Base-by-base conservation (phyloP, 164 flowering plant species). In the Nelumbo lutea region DNA sequence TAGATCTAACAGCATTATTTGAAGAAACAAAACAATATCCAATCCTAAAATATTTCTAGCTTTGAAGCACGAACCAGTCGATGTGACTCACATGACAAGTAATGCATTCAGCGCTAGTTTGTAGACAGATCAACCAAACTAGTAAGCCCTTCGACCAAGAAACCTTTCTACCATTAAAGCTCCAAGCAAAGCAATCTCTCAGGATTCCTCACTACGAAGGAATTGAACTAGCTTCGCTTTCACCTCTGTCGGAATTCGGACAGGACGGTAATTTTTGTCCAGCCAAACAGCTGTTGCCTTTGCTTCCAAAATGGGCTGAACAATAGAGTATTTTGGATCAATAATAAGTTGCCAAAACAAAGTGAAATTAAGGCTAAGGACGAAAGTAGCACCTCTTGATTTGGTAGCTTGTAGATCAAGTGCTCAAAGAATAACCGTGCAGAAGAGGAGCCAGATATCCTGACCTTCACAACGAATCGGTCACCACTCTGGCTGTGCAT, bases 401-500 rank as follows among this genome's bases (percentile, higher is more conserved):
- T 85, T 60, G 98, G 97, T 60, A 86, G 81, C 84, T 85, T 94
- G 82, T 70, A 78, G 75, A 94, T 91, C 74, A 81, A 72, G 70
- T 94, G 95, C 7, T 94, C 96, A 68, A 94, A 80, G 81, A 75
- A 83, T 11, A 94, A 42, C 64, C 98, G 90, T 58, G 82, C 96
- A 68, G 88, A 91, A 13, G 97, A 90, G 59, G 86, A 80, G 60
- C 83, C 94, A 38, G 86, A 82, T 53, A 92, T 50, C 80, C 96
- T 85, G 69, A 90, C 97, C 75, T 81, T 88, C 72, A 95, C 89
- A 9, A 92, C 85, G 77, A 95, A 90, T 76, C 76, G 81, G 70
- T 92, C 98, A 64, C 96, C 88, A 77, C 93, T 89, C 98, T 95
- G 73, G 67, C 66, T 14, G 58, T 66, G 70, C 63, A 70, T 38